Evolutionary conservation across 371 early-diverging fungal genomes (phyloP), one percentile per base, ranked within the genome.

Genomic region (Rhizomucor pusillus): DNA sequence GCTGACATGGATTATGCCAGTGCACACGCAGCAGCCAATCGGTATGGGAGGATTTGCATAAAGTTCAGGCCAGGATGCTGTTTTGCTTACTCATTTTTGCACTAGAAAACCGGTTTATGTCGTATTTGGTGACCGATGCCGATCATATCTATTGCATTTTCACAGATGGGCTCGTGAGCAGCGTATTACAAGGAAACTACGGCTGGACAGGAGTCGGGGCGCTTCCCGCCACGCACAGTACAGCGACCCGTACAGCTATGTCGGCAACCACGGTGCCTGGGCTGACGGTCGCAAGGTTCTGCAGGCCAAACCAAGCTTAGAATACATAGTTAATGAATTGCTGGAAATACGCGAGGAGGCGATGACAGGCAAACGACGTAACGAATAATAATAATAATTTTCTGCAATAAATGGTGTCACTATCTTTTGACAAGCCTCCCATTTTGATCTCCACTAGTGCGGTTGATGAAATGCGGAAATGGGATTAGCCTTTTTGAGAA

Each of bases 1-100:
- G 77, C 73, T 4, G 77, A 76, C 46, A 53, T 76, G 22, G 73
- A 76, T 52, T 76, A 76, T 58, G 55, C 63, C 2, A 61, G 54
- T 14, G 63, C 73, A 13, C 73, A 76, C 50, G 73, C 77, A 7
- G 50, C 59, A 5, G 59, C 66, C 11, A 62, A 62, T 47, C 56
- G 66, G 77, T 60, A 62, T 52, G 29, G 23, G n/a, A n/a, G n/a
- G n/a, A n/a, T n/a, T n/a, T n/a, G n/a, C n/a, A n/a, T n/a, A 7
- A 29, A 29, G 29, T 29, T 29, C 3, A 29, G 29, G 29, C 29
- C 5, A 7, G 29, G 1, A 1, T 25, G 23, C 13, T 25, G 39
- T 20, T 11, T 36, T 22, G 10, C 22, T 20, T 5, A 22, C 47
- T 10, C 14, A 36, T 24, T 34, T 36, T 37, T 37, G 13, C 40